Conservation (phyloP, 2,329 filamentous ascomycete genomes). For the Botrytis galanthina region DNA sequence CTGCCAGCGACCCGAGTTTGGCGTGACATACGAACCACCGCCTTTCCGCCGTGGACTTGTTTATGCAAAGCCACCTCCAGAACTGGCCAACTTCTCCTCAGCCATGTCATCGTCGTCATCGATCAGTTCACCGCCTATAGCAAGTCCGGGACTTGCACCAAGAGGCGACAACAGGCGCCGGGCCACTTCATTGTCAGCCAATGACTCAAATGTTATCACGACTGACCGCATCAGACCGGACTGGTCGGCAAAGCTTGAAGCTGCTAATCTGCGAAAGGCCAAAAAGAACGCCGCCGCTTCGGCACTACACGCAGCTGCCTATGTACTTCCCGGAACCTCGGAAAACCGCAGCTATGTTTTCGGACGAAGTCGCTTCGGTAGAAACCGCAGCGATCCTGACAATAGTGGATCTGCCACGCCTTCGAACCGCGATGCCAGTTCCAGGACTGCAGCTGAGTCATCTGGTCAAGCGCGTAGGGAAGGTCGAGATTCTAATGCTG, state of each 20-base stretch:
- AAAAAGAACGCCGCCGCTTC: conserved; percentile 89
- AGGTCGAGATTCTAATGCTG: conserved; percentile 35
- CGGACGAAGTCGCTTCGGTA: conserved; percentile 34
- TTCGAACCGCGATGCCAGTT: conserved; percentile 26
- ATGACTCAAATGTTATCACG: conserved; percentile 80
- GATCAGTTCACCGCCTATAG: conserved; percentile 55
- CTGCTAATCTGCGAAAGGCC: conserved; percentile 80
- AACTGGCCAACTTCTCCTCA: conserved; percentile 55
- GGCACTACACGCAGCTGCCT: conserved; percentile 40
- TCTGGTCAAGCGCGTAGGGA: conserved; percentile 34
- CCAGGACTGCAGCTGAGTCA: conserved; percentile 36
- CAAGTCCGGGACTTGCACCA: conserved; percentile 28
- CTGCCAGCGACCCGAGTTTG: conserved; percentile 92
- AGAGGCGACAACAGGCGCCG: conserved; percentile 48
- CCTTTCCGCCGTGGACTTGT: conserved; percentile 81
- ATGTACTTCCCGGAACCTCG: conserved; percentile 63
- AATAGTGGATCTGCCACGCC: conserved; percentile 37
- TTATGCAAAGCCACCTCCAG: conserved; percentile 56
- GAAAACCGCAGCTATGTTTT: conserved; percentile 38
- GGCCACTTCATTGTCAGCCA: conserved; percentile 74
- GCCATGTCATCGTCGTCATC: conserved; percentile 88
- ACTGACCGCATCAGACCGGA: conserved; percentile 92
- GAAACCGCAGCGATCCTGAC: conserved; percentile 35
- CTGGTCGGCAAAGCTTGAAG: conserved; percentile 85
- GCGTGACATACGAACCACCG: conserved; percentile 89